Base-by-base conservation (phyloP, 257 asterid species). In the Euphrasia confusa region DNA sequence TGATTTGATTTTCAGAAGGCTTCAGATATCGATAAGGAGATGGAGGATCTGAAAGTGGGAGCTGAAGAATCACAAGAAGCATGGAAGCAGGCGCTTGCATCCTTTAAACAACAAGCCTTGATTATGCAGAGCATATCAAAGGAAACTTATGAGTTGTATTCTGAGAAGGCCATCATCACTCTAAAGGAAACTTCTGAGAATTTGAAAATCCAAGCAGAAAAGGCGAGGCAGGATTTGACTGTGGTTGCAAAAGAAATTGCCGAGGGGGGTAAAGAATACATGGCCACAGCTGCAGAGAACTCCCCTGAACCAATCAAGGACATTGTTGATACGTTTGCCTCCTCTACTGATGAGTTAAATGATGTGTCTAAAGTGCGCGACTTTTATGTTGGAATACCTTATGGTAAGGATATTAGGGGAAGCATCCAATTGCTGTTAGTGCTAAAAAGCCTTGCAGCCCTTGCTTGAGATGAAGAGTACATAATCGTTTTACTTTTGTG, bases 311-410 rank as follows among this genome's bases (percentile, higher is more conserved):
- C 77, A 2, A 79, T 88, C 61, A 88, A 80, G 77, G 96, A 81
- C 75, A 81, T 89, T 62, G 89, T 89, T 28, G 92, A 84, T 66
- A 82, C 94, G 32, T 82, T 82, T 72, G 72, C 81, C 71, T 72
- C 85, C 64, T 81, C 95, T 15, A 32, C 70, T 24, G 86, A 83
- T 70, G 88, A 79, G 69, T 59, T 79, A 13, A 75, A 68, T 4
- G 88, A 88, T 5, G 64, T 78, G 24, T 77, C 87, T 13, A 75
- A 81, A 80, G 74, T 85, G 63, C 88, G 82, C 24, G 96, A 88
- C 67, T 85, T 85, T 66, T 75, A 83, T 67, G 79, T 88, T 52
- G 96, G 96, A 68, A 81, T 88, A 75, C 96, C 96, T 55, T 88
- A 88, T 66, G 96, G 96, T 88, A 76, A 48, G 82, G 13, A 26